phyloP scores from a whole-genome alignment of 495 filamentous ascomycete species.

The Penicillium dipodomyicola region DNA sequence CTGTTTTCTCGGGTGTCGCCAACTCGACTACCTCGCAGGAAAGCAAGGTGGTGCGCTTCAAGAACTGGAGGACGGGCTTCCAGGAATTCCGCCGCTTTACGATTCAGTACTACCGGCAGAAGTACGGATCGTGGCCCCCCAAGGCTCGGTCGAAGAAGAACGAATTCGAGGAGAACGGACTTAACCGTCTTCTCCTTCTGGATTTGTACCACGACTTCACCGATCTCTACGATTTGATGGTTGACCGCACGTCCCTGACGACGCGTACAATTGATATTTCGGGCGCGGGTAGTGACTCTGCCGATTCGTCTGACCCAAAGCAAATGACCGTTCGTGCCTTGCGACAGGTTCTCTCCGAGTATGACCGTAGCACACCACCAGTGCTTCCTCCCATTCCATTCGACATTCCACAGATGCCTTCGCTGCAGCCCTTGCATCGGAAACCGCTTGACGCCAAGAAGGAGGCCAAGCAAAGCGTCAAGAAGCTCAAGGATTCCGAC shows the following conservation, averaged over 20 bases:
- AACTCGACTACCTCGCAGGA: conserved; percentile 72
- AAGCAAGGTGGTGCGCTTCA: conserved; percentile 75
- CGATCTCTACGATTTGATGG: conserved; percentile 82
- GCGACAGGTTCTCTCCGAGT: conserved; percentile 76
- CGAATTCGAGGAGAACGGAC: conserved; percentile 74
- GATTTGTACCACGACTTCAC: conserved; percentile 85
- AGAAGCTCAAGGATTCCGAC: conserved; percentile 77
- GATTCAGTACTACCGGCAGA: conserved; percentile 72
- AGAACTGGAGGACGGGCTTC: conserved; percentile 75
- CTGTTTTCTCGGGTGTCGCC: conserved; percentile 83
- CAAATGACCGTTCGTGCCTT: conserved; percentile 55
- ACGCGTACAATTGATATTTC: conserved; percentile 51
- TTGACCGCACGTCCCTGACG: conserved; percentile 62
- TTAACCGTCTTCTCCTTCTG: conserved; percentile 79
- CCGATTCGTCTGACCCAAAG: conserved; percentile 31
- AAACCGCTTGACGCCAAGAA: conserved; percentile 65
- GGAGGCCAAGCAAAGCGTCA: conserved; percentile 59
- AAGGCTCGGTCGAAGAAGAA: conserved; percentile 92
- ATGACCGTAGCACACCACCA: conserved; percentile 81
- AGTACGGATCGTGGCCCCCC: conserved; percentile 92
- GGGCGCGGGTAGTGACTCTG: conserved; percentile 28
- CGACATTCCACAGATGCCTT: conserved; percentile 78
- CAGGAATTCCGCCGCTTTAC: conserved; percentile 69
- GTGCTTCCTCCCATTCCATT: conserved; percentile 90
- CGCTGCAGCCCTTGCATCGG: conserved; percentile 58